A percentile compares a stretch with the other conserved stretches of the same genome.
Conservation (phyloP, 116 monocot genomes). For the Posidonia oceanica region DNA sequence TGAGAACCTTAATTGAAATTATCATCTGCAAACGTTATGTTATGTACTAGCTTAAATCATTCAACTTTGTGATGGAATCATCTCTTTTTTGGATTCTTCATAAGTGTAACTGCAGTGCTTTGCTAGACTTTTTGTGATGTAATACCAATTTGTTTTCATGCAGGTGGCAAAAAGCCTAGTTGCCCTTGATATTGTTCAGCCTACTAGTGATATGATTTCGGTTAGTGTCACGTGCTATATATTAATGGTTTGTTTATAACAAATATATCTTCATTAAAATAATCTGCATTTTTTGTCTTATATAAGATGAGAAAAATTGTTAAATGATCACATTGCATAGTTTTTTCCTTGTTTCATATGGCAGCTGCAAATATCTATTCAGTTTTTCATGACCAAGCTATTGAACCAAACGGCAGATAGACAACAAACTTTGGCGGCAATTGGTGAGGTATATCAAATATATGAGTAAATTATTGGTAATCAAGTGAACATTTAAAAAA, state of each 20-base stretch:
- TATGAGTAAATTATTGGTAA: no score
- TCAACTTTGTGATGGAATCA: no score
- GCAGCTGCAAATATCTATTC: conserved; percentile 79
- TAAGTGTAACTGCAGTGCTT: no score
- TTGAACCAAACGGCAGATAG: conserved; percentile 68
- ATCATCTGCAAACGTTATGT: not conserved
- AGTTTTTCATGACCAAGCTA: conserved; percentile 86
- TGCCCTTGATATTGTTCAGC: conserved; percentile 82
- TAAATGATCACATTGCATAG: no score
- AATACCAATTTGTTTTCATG: not conserved
- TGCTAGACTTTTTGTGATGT: no score
- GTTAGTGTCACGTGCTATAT: conserved; percentile 27
- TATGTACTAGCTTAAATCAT: no score
- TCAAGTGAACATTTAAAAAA: no score
- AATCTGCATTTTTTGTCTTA: no score
- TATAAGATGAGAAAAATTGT: no score
- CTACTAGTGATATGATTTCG: conserved; percentile 80
- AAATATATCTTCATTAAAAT: no score
- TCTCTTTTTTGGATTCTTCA: no score
- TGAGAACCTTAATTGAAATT: not conserved
- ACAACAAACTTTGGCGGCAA: conserved; percentile 72
- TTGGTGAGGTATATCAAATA: conserved; percentile 59
- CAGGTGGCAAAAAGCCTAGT: conserved; percentile 80
- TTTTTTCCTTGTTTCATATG: not conserved
- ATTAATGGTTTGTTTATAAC: not conserved